phyloP scores from a whole-genome alignment of 805 yeast species.

The Diddensiella caesifluorescens region DNA sequence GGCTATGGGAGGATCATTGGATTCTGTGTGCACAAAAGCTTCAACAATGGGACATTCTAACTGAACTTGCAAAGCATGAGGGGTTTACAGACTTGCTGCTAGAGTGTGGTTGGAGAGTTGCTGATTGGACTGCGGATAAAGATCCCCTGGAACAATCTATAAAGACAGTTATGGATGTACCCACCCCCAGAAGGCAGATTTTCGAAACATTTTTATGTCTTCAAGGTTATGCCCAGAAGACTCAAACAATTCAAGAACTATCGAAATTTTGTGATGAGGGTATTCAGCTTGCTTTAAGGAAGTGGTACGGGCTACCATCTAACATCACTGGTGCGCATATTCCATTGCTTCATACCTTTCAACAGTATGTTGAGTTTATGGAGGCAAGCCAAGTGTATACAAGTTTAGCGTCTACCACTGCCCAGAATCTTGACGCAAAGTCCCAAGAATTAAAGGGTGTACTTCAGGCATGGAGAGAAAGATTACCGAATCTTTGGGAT shows the following conservation, averaged over 20 bases:
- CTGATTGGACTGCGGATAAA: constrained; percentile 94
- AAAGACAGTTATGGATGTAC: constrained; percentile 95
- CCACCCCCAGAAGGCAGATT: constrained; percentile 93
- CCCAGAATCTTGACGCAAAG: constrained; percentile 85
- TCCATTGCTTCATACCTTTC: constrained; percentile 87
- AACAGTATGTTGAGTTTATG: constrained; percentile 94
- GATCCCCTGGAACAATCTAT: constrained; percentile 93
- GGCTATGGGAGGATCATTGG: constrained; percentile 99
- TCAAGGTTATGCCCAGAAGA: constrained; percentile 90
- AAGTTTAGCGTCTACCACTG: constrained; percentile 80
- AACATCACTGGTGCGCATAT: constrained; percentile 74
- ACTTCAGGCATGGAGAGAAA: constrained; percentile 95
- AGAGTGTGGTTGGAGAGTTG: constrained; percentile 99
- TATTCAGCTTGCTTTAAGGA: constrained; percentile 81
- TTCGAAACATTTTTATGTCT: constrained; percentile 90
- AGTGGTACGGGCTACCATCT: constrained; percentile 89
- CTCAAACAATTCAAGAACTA: constrained; percentile 78
- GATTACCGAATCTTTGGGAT: constrained; percentile 95
- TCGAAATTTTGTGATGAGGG: constrained; percentile 92
- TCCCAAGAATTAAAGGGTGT: constrained; percentile 93
- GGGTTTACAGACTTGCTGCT: constrained; percentile 89
- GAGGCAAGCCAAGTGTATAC: constrained; percentile 95
- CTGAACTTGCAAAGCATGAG: constrained; percentile 96
- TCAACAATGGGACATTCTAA: constrained; percentile 96
- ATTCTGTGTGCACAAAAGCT: constrained; percentile 92